Base-by-base conservation (phyloP, 148 eudicot genomes). In the Silene conica region DNA sequence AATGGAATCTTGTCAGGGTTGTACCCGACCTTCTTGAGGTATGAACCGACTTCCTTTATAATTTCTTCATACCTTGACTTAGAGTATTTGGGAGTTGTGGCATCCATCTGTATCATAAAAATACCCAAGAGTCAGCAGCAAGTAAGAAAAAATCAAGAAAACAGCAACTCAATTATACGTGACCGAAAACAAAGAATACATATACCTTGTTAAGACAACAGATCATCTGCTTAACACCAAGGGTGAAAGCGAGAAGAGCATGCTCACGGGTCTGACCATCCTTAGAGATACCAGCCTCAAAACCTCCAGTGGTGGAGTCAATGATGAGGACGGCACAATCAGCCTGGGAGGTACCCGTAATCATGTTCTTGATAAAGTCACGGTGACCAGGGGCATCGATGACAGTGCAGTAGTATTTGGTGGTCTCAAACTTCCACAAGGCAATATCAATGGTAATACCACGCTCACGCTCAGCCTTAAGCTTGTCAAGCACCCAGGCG, bases 181-280 rank as follows among this genome's bases (percentile, higher is more conserved):
- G 1, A 38, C 43, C 8, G 8, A 50, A 50, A 3, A 12, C 16
- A 5, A 28, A 25, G 19, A 10, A 68, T 13, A 14, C 3, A 18
- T 38, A 52, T 72, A 82, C 88, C 88, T 85, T 85, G 80, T 85
- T 85, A 54, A 85, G 79, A 34, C 88, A 85, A 60, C 88, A 85
- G 63, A 85, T 85, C 88, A 85, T 85, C 64, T 83, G 88, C 73
- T 43, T 83, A 43, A 85, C 88, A 76, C 88, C 88, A 74, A 85
- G 88, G 54, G 88, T 85, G 84, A 85, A 85, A 46, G 88, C 84
- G 73, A 85, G 88, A 70, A 85, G 80, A 1, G 88, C 88, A 34
- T 85, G 88, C 86, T 85, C 88, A 83, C 88, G 88, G 54, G 88
- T 85, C 80, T 83, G 88, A 22, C 88, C 88, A 63, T 85, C 88